These are phyloP conservation scores for Boechera divaricarpa DNA, from an alignment of 345 rosid species.

Conservation along the genomic window DNA sequence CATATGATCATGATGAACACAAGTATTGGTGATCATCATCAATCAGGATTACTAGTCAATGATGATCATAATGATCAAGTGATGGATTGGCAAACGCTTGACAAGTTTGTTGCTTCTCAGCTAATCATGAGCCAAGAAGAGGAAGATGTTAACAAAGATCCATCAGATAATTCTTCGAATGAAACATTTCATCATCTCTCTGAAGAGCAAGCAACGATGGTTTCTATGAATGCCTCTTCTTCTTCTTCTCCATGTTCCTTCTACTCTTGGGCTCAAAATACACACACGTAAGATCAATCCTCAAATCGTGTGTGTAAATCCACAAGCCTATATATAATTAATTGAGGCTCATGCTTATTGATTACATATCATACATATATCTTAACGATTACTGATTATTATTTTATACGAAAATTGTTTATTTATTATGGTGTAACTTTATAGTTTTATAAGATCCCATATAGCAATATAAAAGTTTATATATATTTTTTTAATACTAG, in stretches of 20 bases:
- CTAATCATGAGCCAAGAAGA: conserved; percentile 45
- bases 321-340: conserved; percentile 18
- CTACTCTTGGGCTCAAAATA: conserved; percentile 45
- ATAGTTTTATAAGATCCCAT: conserved; percentile 17
- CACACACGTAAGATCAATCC: conserved; percentile 29
- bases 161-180: conserved; percentile 39
- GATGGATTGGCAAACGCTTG: conserved; percentile 49
- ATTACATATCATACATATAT: conserved; percentile 15
- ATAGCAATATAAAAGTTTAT: background rate
- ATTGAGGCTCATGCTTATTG: conserved; percentile 10
- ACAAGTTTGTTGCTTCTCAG: conserved; percentile 49
- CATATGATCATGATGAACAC: conserved; percentile 45
- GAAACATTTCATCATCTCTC: conserved; percentile 44
- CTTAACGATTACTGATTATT: conserved; percentile 34
- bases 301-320: conserved; percentile 21
- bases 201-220: conserved; percentile 41
- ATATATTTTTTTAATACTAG: background rate
- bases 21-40: conserved; percentile 22
- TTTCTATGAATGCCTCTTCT: conserved; percentile 40
- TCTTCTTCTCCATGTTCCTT: conserved; percentile 42
- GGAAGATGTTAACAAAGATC: conserved; percentile 43
- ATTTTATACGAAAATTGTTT: conserved; percentile 21
- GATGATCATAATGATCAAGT: conserved; percentile 44
- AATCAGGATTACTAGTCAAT: conserved; percentile 26
- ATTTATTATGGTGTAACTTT: conserved; percentile 33